A percentile compares a stretch with the other conserved stretches of the same genome.
These are phyloP conservation scores for Aspergillus pseudonomiae DNA, from an alignment of 2,329 filamentous ascomycete genomes.

Conservation along the genomic window DNA sequence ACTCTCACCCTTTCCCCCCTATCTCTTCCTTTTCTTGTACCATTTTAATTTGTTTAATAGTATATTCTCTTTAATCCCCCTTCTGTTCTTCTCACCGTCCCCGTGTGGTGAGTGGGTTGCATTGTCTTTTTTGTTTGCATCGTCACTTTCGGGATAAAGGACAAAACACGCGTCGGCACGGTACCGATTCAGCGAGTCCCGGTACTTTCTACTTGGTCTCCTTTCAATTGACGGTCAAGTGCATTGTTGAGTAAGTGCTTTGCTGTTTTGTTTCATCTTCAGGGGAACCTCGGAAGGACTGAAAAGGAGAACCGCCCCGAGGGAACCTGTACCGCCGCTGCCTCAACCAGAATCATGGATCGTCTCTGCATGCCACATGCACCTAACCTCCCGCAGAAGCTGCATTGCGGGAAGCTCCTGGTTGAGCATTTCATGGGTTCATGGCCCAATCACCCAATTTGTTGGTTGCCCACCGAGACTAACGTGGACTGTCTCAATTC, in stretches of 20 bases:
- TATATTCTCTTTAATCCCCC: conserved; percentile 19
- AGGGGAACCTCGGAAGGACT: conserved; percentile 6
- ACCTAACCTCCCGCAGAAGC: background rate
- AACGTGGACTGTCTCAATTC: conserved; percentile 20
- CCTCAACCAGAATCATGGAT: conserved; percentile 5
- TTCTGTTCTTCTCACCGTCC: conserved; percentile 12
- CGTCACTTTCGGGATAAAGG: conserved; percentile 5
- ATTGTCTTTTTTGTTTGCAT: background rate
- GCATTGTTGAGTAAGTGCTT: conserved; percentile 1
- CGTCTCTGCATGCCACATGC: background rate
- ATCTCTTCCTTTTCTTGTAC: conserved; percentile 18
- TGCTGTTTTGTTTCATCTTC: background rate
- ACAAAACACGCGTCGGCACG: conserved; percentile 1
- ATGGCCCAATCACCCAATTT: background rate
- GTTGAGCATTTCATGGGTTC: conserved; percentile 1
- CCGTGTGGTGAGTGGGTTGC: background rate
- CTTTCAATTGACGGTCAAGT: background rate
- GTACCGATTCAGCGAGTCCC: background rate
- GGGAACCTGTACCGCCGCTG: conserved; percentile 11
- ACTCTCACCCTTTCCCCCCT: background rate
- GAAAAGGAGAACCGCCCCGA: background rate
- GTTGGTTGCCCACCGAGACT: conserved; percentile 7
- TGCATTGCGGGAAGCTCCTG: background rate
- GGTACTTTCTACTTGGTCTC: background rate
- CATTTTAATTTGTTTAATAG: conserved; percentile 6